phyloP scores from a whole-genome alignment of 306 rosid genomes.

The Vigna nakashimae region DNA sequence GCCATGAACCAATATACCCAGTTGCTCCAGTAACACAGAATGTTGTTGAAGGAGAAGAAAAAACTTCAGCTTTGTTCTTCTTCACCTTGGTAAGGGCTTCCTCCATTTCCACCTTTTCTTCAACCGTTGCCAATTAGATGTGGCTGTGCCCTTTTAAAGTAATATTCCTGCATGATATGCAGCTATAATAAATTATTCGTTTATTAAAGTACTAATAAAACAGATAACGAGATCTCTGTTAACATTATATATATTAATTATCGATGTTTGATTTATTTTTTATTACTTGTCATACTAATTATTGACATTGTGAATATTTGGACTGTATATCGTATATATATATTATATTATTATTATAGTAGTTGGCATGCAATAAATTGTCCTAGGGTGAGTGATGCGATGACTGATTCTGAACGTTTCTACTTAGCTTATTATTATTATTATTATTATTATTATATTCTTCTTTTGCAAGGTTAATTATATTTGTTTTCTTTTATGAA shows the following conservation, averaged over 20 bases:
- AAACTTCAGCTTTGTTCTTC: slow-evolving; percentile 3
- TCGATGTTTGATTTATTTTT: neutral
- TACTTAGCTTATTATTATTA: neutral
- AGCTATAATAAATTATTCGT: neutral
- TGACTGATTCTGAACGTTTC: neutral
- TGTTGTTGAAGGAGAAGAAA: slow-evolving; percentile 26
- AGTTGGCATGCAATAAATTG: neutral
- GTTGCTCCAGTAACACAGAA: slow-evolving; percentile 77
- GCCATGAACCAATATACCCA: slow-evolving; percentile 72
- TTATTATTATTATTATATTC: neutral
- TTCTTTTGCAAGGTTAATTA: no score
- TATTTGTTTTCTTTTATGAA: no score
- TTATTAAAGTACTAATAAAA: neutral
- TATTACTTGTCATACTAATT: neutral
- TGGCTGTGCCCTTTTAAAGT: neutral
- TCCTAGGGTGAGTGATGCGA: no score
- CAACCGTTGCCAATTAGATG: neutral
- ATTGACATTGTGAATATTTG: neutral
- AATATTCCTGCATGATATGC: neutral
- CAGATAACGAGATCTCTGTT: neutral
- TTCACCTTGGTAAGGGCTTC: neutral
- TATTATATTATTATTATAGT: neutral
- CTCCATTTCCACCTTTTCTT: slow-evolving; percentile 39
- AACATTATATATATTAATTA: neutral
- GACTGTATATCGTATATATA: no score